Conservation (phyloP, 768 basidiomycete genomes). For the Clavulina sp. region DNA sequence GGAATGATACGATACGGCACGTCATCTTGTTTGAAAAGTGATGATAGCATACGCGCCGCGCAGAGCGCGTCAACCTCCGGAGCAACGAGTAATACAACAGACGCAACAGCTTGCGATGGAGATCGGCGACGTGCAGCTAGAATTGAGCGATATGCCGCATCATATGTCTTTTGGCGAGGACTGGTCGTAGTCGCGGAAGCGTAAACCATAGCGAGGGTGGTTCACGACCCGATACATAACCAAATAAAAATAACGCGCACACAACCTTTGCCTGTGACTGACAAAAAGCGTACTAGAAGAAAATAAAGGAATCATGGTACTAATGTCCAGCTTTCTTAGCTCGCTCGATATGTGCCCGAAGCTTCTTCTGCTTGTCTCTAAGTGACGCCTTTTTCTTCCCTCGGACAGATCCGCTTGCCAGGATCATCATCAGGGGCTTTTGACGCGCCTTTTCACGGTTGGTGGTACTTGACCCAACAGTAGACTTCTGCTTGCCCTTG, state of each 20-base stretch:
- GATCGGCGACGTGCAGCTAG: not conserved
- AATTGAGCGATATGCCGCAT: not conserved
- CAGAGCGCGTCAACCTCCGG: slow-evolving; percentile 88
- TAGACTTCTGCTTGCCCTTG: slow-evolving; percentile 87
- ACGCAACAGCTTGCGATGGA: slow-evolving; percentile 36
- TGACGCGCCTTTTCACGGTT: slow-evolving; percentile 86
- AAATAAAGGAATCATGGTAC: not conserved
- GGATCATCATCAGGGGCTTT: slow-evolving; percentile 91
- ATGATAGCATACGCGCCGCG: slow-evolving; percentile 76
- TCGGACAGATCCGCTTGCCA: slow-evolving; percentile 55
- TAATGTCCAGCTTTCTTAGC: slow-evolving; percentile 32
- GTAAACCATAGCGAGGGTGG: not conserved
- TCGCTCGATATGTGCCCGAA: slow-evolving; percentile 58
- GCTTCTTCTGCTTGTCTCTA: slow-evolving; percentile 61
- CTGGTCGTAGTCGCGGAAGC: not conserved
- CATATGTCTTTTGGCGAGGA: not conserved
- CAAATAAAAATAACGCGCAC: too few relatives aligned
- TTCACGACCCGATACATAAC: too few relatives aligned
- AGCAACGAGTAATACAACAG: slow-evolving; percentile 70
- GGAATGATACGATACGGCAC: slow-evolving; percentile 82
- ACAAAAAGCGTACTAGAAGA: too few relatives aligned
- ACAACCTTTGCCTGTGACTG: too few relatives aligned
- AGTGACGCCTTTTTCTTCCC: slow-evolving; percentile 72
- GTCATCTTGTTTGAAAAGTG: slow-evolving; percentile 84
- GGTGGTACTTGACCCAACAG: slow-evolving; percentile 63